These are phyloP conservation scores for Salvia miltiorrhiza DNA, from an alignment of 257 asterid genomes.

Conservation along the genomic window DNA sequence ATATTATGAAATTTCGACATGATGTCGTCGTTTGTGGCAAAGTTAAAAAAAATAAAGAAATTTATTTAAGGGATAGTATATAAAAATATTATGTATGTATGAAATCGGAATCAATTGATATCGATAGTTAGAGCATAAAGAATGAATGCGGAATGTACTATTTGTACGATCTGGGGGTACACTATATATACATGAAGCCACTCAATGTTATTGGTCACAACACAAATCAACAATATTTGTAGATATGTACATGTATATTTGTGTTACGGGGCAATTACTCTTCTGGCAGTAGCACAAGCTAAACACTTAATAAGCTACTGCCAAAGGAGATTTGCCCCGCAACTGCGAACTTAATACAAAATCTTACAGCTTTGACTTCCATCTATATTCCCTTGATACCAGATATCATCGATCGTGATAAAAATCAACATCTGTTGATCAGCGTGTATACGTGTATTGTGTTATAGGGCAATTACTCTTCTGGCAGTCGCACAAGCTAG, in stretches of 20 bases:
- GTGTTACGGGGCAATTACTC: slow-evolving; percentile 61
- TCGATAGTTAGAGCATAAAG: slow-evolving; percentile 17
- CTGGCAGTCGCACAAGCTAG: slow-evolving; percentile 36
- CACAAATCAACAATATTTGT: neutral
- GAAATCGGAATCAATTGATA: slow-evolving; percentile 1
- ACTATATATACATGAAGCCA: slow-evolving; percentile 23
- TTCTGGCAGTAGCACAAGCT: slow-evolving; percentile 40
- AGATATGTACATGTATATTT: slow-evolving; percentile 22
- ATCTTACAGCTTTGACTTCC: neutral
- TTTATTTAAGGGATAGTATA: neutral
- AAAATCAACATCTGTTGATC: no score
- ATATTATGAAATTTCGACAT: neutral
- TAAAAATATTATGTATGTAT: neutral
- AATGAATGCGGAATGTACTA: slow-evolving; percentile 31
- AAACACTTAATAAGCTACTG: slow-evolving; percentile 34
- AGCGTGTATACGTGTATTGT: slow-evolving; percentile 29
- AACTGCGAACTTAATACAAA: slow-evolving; percentile 30
- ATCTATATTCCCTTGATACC: no score
- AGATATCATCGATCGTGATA: no score
- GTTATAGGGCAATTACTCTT: slow-evolving; percentile 58
- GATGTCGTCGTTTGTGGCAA: neutral
- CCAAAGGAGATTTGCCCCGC: slow-evolving; percentile 82
- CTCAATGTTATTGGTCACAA: neutral
- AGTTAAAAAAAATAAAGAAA: neutral
- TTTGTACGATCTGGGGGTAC: slow-evolving; percentile 18